Evolutionary conservation across 208 protist species (phyloP).

Genomic region (Entamoeba histolytica): DNA sequence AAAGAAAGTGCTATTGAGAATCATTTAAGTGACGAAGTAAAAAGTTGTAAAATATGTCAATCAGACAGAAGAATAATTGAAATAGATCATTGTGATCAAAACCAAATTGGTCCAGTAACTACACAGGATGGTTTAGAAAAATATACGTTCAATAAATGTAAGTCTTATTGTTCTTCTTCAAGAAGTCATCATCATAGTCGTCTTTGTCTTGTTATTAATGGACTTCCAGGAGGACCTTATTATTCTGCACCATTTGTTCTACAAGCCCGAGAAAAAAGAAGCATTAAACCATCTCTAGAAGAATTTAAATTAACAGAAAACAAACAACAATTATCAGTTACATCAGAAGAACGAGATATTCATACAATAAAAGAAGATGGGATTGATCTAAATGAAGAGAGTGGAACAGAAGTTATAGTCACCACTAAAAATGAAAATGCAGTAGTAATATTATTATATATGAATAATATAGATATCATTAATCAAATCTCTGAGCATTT

Average conservation of each 20-base stretch:
- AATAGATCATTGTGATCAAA: background rate
- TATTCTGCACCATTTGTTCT: background rate
- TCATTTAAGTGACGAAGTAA: background rate
- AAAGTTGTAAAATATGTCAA: background rate
- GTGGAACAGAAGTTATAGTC: too few relatives aligned
- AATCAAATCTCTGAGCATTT: too few relatives aligned
- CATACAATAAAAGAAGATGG: too few relatives aligned
- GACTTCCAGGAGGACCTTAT: background rate
- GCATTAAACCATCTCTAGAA: background rate
- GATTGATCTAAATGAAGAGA: too few relatives aligned
- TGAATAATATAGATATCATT: too few relatives aligned
- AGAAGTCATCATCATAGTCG: background rate
- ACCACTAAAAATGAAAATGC: too few relatives aligned
- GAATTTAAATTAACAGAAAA: too few relatives aligned
- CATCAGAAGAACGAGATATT: too few relatives aligned
- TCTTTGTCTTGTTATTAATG: background rate
- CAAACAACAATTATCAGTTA: too few relatives aligned
- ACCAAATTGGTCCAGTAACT: background rate
- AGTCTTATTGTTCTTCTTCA: background rate
- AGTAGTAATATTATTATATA: too few relatives aligned
- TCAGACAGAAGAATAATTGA: background rate
- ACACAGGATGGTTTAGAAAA: background rate
- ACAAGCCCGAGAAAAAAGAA: background rate
- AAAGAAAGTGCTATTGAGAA: background rate
- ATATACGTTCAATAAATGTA: background rate